Evolutionary conservation across 257 asterid species (phyloP), one percentile per base, ranked within the genome.

Genomic region (Avicennia marina): DNA sequence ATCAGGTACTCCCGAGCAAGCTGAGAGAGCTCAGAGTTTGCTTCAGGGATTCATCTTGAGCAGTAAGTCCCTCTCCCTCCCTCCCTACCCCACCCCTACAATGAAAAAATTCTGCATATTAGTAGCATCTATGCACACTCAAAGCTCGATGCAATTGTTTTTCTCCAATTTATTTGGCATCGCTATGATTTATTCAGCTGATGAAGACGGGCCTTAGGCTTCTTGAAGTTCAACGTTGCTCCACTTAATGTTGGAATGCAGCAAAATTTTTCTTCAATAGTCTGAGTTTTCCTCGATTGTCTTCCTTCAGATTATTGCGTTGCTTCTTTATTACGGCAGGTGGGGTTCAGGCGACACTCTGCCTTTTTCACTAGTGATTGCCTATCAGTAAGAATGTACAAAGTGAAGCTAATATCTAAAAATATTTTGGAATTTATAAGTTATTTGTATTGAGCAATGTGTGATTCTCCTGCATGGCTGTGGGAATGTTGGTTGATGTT

Each of bases 41-140:
- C 98, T 91, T 73, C 94, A 91, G 75, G 96, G 98, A 38, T 91
- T 91, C 64, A 88, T 91, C 68, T 74, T 85, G 71, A 91, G 94
- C 83, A 83, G 98, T 91, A 80, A 76, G 85, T 75, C 25, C 53
- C 62, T 40, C 34, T 32, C 21, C 26, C 20, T 18, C 7, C 8
- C 21, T 22, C 8, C 36, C 47, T 21, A 10, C 50, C 18, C 34
- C 10, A 6, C 12, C 41, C 10, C 41, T 36, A 3, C 10, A 29
- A 4, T 4, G 7, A 29, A 29, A 29, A 29, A n/a, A n/a, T n/a
- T n/a, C n/a, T n/a, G n/a, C n/a, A n/a, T n/a, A n/a, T n/a, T n/a
- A n/a, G n/a, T n/a, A n/a, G n/a, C n/a, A n/a, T n/a, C n/a, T n/a
- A n/a, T n/a, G n/a, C n/a, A n/a, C n/a, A n/a, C n/a, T n/a, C n/a